Base-by-base conservation (phyloP, 352 stramenopile genomes). In the Halophytophthora polymorphica region DNA sequence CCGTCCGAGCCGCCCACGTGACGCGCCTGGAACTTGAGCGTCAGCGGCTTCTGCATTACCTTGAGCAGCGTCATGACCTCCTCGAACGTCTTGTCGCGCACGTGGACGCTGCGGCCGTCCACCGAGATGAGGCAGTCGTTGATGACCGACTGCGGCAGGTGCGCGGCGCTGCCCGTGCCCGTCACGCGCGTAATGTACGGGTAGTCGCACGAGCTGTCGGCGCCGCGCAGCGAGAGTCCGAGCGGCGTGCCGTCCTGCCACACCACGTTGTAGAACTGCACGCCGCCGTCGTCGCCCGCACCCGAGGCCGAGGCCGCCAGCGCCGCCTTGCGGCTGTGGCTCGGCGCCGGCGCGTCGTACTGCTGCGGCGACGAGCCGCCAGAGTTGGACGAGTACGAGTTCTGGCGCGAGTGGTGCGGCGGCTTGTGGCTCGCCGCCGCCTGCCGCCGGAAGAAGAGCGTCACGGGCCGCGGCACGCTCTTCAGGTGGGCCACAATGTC, bases 1-100 rank as follows among this genome's bases (percentile, higher is more conserved):
- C 17, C 35, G 47, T 4, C 8, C 1, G 47, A 28, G 10, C 53
- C 58, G 45, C 47, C 38, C 21, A 62, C 60, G 36, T 69, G 67
- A 39, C 78, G 72, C 15, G 76, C 65, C 51, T 94, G 79, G 56
- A 95, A 95, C 60, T 88, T 90, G 25, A 95, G 50, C 33, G 80
- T 89, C 43, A 95, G 56, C 6, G 84, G 84, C 59, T 95, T 95
- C 34, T 86, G 82, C 78, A 95, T 90, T 23, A 80, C 73, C 63
- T 93, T 93, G 43, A 95, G 77, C 67, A 92, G 77, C 23, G 69
- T 70, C 84, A 95, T 95, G 21, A 93, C 81, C 61, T 93, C 84
- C 41, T 95, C 83, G 45, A 95, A 95, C 5, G 79, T 76, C 65
- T 86, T 90, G 66, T 92, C 77, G 12, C 77, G 81, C 50, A 74